phyloP scores from a whole-genome alignment of 345 rosid species.

The Lepidium aucheri region DNA sequence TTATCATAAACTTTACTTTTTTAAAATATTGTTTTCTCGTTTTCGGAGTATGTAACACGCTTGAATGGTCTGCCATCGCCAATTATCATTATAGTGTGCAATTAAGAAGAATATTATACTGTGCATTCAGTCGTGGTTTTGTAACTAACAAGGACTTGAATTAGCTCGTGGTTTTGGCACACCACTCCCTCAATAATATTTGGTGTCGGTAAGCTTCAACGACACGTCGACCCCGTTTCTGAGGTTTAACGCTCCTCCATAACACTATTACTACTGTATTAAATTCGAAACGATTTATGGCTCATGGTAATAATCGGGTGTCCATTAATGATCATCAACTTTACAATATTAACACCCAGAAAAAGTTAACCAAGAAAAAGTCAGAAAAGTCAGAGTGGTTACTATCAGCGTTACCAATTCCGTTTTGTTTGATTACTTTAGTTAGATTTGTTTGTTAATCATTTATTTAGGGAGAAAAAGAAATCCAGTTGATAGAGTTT shows the following conservation, averaged over 20 bases:
- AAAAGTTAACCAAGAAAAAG: slow-evolving; percentile 19
- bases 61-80: background rate
- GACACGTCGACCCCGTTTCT: background rate
- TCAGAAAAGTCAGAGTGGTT: slow-evolving; percentile 12
- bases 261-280: background rate
- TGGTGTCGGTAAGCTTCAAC: background rate
- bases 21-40: background rate
- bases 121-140: too few species aligned
- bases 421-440: too few species aligned
- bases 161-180: background rate
- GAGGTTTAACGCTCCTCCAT: background rate
- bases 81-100: background rate
- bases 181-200: background rate
- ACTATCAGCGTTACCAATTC: slow-evolving; percentile 10
- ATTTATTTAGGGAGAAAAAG: background rate
- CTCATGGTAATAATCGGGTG: background rate
- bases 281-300: background rate
- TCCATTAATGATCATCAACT: background rate
- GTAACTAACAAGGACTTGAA: background rate
- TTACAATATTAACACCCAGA: slow-evolving; percentile 5
- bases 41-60: slow-evolving; percentile 14
- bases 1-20: background rate
- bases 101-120: too few species aligned
- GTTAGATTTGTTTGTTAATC: too few species aligned
- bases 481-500: background rate